Evolutionary conservation across 257 asterid species (phyloP), one percentile per base, ranked within the genome.

Genomic region (Solanum raphanifolium): DNA sequence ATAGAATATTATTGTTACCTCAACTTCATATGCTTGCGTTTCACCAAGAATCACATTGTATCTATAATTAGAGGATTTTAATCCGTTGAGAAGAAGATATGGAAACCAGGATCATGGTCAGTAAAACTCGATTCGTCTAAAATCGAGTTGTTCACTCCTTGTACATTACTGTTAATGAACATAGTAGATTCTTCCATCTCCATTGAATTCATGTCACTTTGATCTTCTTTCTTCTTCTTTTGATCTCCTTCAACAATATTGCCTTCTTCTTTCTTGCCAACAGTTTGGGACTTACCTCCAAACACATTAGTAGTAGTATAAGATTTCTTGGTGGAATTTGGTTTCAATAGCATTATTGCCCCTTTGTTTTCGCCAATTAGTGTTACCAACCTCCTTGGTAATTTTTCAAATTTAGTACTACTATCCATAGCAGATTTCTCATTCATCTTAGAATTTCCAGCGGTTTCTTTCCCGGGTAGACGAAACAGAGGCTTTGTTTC

Each of bases 301-400:
- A 35, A 12, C 5, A 48, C 68, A 60, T 60, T 39, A 16, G 23
- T 25, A 65, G 16, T n/a, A 25, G 73, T 58, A 27, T 74, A 31
- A 23, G 25, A 41, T 78, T 88, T 94, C 89, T 91, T 94, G 55
- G 78, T 92, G 65, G 91, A 87, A 31, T 91, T 87, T 8, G 87
- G 87, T 43, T 62, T 91, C 36, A 95, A 48, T 36, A 93, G 95
- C 99, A 96, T 94, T 6, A 94, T 82, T 0, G 99, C 98, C 9
- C 99, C 99, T 91, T 89, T 93, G 90, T 96, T 96, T 29, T 95
- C 96, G 3, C 99, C 99, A 3, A 94, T 93, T 23, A 95, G 94
- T 9, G 96, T 92, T 78, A 96, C 91, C 31, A 95, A 83, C 18
- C 94, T 91, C 89, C 86, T 69, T 9, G 94, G 96, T 12, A 7